phyloP scores from a whole-genome alignment of 768 basidiomycete genomes.

The Mycena olivaceomarginata region DNA sequence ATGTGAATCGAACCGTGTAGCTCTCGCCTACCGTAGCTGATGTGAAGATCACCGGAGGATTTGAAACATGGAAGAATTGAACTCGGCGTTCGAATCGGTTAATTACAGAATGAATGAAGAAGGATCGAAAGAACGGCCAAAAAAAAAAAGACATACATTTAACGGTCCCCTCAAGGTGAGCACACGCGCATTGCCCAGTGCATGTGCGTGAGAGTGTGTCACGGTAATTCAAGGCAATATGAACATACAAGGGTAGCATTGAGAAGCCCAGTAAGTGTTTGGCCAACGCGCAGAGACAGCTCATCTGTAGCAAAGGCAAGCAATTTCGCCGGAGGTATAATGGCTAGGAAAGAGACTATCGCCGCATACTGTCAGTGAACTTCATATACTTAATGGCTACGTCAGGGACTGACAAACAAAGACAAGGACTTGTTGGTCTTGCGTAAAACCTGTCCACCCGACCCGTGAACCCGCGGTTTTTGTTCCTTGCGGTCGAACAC shows the following conservation, averaged over 20 bases:
- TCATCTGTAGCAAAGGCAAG: constrained; percentile 93
- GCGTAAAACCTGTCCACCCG: too few relatives aligned
- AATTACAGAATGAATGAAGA: too few relatives aligned
- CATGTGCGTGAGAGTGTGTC: constrained; percentile 18
- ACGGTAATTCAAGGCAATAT: not conserved
- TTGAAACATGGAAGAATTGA: too few relatives aligned
- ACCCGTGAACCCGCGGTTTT: too few relatives aligned
- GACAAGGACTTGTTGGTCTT: constrained; percentile 73
- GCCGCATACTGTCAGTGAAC: constrained; percentile 6
- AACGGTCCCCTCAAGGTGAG: too few relatives aligned
- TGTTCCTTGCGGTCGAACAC: too few relatives aligned
- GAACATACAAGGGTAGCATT: constrained; percentile 86
- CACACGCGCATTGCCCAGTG: constrained; percentile 70
- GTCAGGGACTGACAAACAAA: constrained; percentile 78
- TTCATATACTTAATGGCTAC: constrained; percentile 5
- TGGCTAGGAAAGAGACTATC: constrained; percentile 86
- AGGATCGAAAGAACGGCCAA: too few relatives aligned
- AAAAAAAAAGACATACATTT: too few relatives aligned
- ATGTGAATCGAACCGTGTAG: too few relatives aligned
- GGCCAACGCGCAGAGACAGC: constrained; percentile 86
- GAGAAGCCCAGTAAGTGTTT: constrained; percentile 88
- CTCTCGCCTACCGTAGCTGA: too few relatives aligned
- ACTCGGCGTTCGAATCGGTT: too few relatives aligned
- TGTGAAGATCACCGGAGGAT: too few relatives aligned
- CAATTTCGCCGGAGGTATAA: constrained; percentile 91